Base-by-base conservation (phyloP, 495 filamentous ascomycete species). In the Annulohypoxylon nitens region DNA sequence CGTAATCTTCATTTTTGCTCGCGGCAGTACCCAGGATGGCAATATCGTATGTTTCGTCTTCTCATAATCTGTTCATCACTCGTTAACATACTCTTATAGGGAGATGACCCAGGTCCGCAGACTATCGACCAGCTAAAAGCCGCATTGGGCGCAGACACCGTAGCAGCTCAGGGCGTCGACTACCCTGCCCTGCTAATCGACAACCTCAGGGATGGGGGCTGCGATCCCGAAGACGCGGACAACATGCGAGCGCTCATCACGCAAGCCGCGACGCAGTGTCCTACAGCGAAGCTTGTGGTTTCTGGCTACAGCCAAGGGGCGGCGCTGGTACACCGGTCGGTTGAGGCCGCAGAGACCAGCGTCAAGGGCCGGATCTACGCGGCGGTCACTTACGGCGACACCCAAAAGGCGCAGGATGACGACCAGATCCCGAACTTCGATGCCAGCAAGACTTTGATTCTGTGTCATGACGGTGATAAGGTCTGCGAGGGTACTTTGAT, bases 341-440 rank as follows among this genome's bases (percentile, higher is more conserved):
- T 88, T 61, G 78, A 83, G 51, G 62, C 76, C 11, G 80, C 85
- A 4, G 75, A 78, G 11, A 75, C 80, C 1, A 67, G 75, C 33
- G 81, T 87, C 41, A 78, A 82, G 65, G 76, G 82, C 55, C 81
- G 83, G 74, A 84, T 89, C 69, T 84, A 82, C 51, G 86, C 84
- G 30, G 86, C 86, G 10, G 83, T 87, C n/a, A 81, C 86, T 0
- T 89, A 85, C 50, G 88, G 88, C 3, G 86, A 89, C 71, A 89
- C 88, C 45, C 84, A 87, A 68, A 88, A 88, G 76, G 72, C 80
- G 39, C 86, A 88, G 74, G 81, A 89, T 62, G 70, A 76, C 25
- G 83, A 84, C 1, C 75, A 78, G 16, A 82, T 88, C 55, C 79
- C 82, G 25, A 82, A 83, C 61, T 87, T 87, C 68, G 81, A 83